Base-by-base conservation (phyloP, 495 filamentous ascomycete genomes). In the Penicillium nucicola region DNA sequence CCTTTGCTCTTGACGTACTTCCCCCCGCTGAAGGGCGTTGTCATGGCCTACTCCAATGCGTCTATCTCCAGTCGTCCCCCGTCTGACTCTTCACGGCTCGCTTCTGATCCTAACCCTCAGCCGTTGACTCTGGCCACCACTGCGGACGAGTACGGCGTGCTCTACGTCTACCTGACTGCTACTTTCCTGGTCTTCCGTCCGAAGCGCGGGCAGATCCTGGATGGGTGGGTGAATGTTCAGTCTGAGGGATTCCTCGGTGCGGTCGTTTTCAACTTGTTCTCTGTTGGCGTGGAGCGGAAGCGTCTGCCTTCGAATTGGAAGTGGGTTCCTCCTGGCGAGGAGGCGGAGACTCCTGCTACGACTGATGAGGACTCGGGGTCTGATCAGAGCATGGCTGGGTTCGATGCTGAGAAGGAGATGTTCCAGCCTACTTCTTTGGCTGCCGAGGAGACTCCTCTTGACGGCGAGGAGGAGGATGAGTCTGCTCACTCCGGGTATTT, bases 1-100 rank as follows among this genome's bases (percentile, higher is more conserved):
- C 87, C 88, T 12, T 74, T 89, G 14, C 75, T 92, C 23, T 78
- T 92, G 32, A 84, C 78, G 22, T 92, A 89, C 69, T 89, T 83
- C 55, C 78, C 87, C 8, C 85, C 86, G 2, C 70, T 90, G 45
- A 68, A 77, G 25, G 88, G 86, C 32, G 78, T 90, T 12, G 62
- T 92, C 7, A 74, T 92, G 58, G 84, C 85, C 10, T 91, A 88
- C 71, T 73, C 65, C 48, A 83, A 92, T 60, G 67, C 73, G 15
- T 70, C 69, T 2, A 77, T 79, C 28, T 73, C 76, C 5, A 72
- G 72, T 41, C 54, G 42, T 14, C 64, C 59, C 9, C 70, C 69
- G 8, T 39, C 48, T 19, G 53, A 62, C 6, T 23, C 33, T 7
- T 48, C 64, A 14, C 53, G 69, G 25, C 48, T 64, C n/a, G 57